Conservation (phyloP, 2,329 filamentous ascomycete species). For the Dactylellina haptotyla region DNA sequence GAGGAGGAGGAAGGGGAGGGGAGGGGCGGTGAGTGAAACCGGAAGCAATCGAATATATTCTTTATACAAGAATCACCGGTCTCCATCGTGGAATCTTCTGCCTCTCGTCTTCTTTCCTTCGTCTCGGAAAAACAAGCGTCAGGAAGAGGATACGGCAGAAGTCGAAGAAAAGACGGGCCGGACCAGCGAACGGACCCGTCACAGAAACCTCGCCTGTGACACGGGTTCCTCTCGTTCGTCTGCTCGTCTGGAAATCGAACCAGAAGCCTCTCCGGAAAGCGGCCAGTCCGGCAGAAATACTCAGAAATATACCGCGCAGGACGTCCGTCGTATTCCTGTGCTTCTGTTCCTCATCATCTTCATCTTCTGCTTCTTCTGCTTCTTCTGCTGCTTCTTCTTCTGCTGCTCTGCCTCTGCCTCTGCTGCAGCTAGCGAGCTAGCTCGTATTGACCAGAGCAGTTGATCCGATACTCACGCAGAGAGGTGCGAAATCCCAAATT, state of each 20-base stretch:
- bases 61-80: too few species aligned
- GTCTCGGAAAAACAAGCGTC: constrained; percentile 3
- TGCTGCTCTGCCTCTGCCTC: too few species aligned
- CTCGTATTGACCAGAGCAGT: constrained; percentile 5
- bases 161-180: neutral
- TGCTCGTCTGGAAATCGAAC: neutral
- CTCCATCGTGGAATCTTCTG: too few species aligned
- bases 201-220: constrained; percentile 3
- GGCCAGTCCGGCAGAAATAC: neutral
- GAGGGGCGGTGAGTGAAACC: constrained; percentile 13
- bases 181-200: constrained; percentile 1
- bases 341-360: too few species aligned
- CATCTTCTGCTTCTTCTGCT: too few species aligned
- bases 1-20: neutral
- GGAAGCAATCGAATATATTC: constrained; percentile 2
- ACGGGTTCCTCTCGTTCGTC: neutral
- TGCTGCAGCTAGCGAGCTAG: neutral
- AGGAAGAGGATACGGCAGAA: neutral
- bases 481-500: neutral
- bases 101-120: too few species aligned
- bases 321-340: too few species aligned
- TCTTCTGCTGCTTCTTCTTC: too few species aligned
- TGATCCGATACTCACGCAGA: constrained; percentile 15
- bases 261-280: neutral
- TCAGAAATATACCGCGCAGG: neutral